Evolutionary conservation across 2,329 filamentous ascomycete species (phyloP).

Genomic region (Alternaria sp.): DNA sequence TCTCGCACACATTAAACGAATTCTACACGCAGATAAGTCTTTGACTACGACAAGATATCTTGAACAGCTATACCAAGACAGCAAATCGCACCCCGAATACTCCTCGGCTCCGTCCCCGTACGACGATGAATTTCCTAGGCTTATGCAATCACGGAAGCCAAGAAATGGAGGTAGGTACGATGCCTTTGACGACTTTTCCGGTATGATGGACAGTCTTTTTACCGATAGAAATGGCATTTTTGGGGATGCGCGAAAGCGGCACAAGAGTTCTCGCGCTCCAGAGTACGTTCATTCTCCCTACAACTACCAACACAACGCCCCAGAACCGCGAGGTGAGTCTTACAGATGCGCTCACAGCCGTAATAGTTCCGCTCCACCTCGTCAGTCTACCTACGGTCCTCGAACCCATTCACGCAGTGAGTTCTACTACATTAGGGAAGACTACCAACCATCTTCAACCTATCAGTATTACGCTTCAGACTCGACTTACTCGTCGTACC

Average conservation of each 20-base stretch:
- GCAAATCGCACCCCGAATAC: not conserved
- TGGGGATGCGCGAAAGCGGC: not conserved
- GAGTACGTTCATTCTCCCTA: not conserved
- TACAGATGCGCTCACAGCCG: not conserved
- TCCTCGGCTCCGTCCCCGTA: not conserved
- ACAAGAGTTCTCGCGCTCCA: not conserved
- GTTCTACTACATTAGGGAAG: not conserved
- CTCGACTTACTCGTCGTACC: not conserved
- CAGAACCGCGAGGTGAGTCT: not conserved
- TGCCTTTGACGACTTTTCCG: not conserved
- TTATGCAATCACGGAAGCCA: not conserved
- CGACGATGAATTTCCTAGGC: not conserved
- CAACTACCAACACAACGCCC: not conserved
- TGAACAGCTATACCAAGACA: not conserved
- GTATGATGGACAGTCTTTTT: not conserved
- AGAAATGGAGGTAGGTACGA: too few species aligned
- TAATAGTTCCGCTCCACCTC: not conserved
- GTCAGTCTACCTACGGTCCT: not conserved
- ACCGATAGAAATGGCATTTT: not conserved
- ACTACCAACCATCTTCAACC: not conserved
- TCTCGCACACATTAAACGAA: not conserved
- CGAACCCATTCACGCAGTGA: not conserved
- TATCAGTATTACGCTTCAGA: not conserved
- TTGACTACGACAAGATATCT: not conserved
- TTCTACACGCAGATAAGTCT: not conserved